Evolutionary conservation across 1,139 yeast genomes (phyloP).

Genomic region (Geotrichum cucujoidarum): DNA sequence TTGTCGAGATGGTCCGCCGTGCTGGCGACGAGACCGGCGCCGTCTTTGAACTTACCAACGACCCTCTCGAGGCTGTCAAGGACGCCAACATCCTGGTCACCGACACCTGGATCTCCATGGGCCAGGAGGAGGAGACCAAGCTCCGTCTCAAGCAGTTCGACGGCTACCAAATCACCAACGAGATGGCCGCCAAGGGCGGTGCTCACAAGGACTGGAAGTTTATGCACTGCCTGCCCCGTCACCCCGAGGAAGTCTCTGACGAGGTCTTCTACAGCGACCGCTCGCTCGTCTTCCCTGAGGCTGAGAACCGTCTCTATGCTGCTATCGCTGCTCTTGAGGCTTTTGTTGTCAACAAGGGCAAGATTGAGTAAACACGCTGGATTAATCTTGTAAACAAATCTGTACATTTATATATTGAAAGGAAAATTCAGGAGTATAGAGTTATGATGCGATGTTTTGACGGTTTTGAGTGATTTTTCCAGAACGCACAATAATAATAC

Average conservation of each 20-base stretch:
- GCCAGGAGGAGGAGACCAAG: constrained; percentile 77
- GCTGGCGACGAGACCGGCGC: constrained; percentile 53
- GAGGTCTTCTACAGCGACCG: constrained; percentile 82
- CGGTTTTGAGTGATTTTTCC: no score
- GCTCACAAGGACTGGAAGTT: constrained; percentile 22
- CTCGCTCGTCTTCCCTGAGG: constrained; percentile 88
- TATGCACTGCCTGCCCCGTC: constrained; percentile 21
- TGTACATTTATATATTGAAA: not conserved
- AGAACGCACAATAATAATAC: no score
- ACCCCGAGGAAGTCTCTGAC: constrained; percentile 82
- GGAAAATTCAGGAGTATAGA: not conserved
- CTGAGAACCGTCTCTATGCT: constrained; percentile 92
- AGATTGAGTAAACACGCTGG: constrained; percentile 26
- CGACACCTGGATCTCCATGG: constrained; percentile 98
- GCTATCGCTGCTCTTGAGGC: constrained; percentile 92
- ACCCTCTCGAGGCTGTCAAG: constrained; percentile 66
- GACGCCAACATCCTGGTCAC: constrained; percentile 82
- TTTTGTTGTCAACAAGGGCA: constrained; percentile 79
- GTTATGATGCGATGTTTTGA: no score
- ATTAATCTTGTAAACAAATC: not conserved
- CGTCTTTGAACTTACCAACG: constrained; percentile 58
- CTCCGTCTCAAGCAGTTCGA: constrained; percentile 71
- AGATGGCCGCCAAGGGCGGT: constrained; percentile 50
- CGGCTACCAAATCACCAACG: constrained; percentile 77
- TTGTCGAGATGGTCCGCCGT: constrained; percentile 51